phyloP scores from a whole-genome alignment of 2,329 filamentous ascomycete genomes.

The Acrocalymma vagum region DNA sequence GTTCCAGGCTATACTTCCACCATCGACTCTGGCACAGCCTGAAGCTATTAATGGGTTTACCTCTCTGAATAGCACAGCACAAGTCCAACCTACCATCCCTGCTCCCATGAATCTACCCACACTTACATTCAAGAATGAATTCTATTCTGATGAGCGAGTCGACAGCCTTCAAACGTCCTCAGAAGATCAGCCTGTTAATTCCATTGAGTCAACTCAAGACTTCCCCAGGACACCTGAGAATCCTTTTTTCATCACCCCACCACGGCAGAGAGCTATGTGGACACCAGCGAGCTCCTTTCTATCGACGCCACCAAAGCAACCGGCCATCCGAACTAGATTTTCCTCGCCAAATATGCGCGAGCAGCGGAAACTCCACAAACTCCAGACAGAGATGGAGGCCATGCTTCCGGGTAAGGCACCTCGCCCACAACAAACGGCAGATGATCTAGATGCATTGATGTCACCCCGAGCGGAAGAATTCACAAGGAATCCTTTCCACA shows the following conservation, averaged over 20 bases:
- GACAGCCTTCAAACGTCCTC: conserved; percentile 35
- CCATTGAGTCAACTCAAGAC: too few relatives aligned
- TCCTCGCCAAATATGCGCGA: conserved; percentile 50
- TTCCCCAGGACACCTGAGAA: conserved; percentile 23
- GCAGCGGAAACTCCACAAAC: conserved; percentile 46
- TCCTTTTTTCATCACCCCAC: conserved; percentile 38
- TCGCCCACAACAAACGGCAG: conserved; percentile 35
- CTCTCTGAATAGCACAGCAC: conserved; percentile 45
- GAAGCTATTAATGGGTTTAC: conserved; percentile 44
- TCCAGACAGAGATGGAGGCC: conserved; percentile 50
- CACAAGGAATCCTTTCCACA: conserved; percentile 61
- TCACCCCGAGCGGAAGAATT: conserved; percentile 78
- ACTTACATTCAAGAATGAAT: conserved; percentile 17
- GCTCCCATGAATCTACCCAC: conserved; percentile 15
- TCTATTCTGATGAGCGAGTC: conserved; percentile 20
- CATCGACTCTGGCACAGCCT: conserved; percentile 33
- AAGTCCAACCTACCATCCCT: conserved; percentile 29
- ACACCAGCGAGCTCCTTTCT: conserved; percentile 30
- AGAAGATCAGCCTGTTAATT: conserved; percentile 16
- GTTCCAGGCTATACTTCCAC: conserved; percentile 46
- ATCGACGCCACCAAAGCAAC: conserved; percentile 35
- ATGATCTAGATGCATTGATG: conserved; percentile 65
- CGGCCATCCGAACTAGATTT: conserved; percentile 43
- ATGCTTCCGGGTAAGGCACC: conserved; percentile 39
- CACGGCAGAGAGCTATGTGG: conserved; percentile 32